Evolutionary conservation across 805 yeast species (phyloP), one percentile per base, ranked within the genome.

Genomic region (Candida montana): DNA sequence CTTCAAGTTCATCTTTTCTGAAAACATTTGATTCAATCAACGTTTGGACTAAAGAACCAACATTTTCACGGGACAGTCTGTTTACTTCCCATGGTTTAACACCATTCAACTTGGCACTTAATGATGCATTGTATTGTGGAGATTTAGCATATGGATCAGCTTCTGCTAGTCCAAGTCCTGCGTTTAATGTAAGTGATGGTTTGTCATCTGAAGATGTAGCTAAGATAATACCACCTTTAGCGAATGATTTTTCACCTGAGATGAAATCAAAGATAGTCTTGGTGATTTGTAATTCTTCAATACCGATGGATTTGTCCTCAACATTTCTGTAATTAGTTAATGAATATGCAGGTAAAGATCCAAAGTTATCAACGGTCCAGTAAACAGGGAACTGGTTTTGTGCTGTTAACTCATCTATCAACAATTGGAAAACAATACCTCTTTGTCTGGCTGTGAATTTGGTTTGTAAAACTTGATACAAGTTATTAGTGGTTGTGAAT

Each of bases 361-460:
- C 79, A 55, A 87, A 71, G 55, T 84, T 80, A 59, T 89, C 97
- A 33, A 88, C 70, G 3, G 95, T 71, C 33, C 87, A 67, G 38
- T 75, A 66, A 9, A 83, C 81, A 5, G 91, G 90, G 30, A 67
- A 59, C 13, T 56, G 42, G 2, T 61, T 45, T 47, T 84, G 86
- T 29, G 53, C 54, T 13, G 71, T 57, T 39, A 87, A 63, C 62
- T 83, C 88, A 2, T 67, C 58, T 3, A 84, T 52, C 17, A 84
- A 63, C 39, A 72, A 71, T 41, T 70, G 66, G 51, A 84, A 77
- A 17, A 79, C 74, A 23, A 56, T 55, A 7, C 69, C 71, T 42
- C 65, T 62, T 33, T 55, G 55, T 47, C 62, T 59, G 64, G 74
- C 47, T 50, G 58, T 51, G 34, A 59, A 67, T 57, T 50, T 65